Evolutionary conservation across 2,329 filamentous ascomycete genomes (phyloP).

Genomic region (Chalara sp.): DNA sequence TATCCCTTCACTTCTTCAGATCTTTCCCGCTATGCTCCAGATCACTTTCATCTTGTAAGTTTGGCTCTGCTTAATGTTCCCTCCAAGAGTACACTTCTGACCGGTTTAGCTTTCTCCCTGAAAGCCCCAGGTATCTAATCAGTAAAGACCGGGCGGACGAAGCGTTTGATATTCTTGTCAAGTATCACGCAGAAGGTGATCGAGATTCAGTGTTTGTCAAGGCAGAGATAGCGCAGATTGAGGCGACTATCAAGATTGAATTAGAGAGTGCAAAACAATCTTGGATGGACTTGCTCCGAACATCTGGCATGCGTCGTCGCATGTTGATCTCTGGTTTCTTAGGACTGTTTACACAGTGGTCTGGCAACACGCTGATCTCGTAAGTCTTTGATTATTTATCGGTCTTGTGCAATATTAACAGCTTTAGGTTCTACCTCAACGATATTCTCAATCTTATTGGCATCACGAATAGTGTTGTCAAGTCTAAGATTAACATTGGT

Average conservation of each 20-base stretch:
- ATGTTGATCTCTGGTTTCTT: background rate
- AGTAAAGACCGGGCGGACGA: slow-evolving; percentile 42
- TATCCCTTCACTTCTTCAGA: background rate
- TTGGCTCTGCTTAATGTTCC: too few species aligned
- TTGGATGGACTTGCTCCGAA: background rate
- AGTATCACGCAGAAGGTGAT: slow-evolving; percentile 42
- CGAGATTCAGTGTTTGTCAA: slow-evolving; percentile 38
- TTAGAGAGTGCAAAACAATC: background rate
- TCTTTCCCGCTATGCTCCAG: background rate
- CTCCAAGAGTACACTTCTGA: too few species aligned
- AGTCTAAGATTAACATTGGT: background rate
- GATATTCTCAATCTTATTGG: background rate
- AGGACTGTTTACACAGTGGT: background rate
- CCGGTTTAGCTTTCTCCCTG: slow-evolving; percentile 34
- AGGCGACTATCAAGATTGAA: too few species aligned
- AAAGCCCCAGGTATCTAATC: slow-evolving; percentile 46
- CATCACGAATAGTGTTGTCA: background rate
- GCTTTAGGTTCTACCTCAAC: background rate
- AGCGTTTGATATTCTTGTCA: slow-evolving; percentile 41
- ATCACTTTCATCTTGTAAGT: slow-evolving; percentile 8
- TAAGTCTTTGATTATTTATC: slow-evolving; percentile 6
- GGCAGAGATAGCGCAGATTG: slow-evolving; percentile 28
- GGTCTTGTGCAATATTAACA: too few species aligned
- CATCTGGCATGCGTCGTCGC: background rate
- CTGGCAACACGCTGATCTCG: background rate